phyloP scores from a whole-genome alignment of 2,329 filamentous ascomycete genomes.

The Clarireedia sp. region DNA sequence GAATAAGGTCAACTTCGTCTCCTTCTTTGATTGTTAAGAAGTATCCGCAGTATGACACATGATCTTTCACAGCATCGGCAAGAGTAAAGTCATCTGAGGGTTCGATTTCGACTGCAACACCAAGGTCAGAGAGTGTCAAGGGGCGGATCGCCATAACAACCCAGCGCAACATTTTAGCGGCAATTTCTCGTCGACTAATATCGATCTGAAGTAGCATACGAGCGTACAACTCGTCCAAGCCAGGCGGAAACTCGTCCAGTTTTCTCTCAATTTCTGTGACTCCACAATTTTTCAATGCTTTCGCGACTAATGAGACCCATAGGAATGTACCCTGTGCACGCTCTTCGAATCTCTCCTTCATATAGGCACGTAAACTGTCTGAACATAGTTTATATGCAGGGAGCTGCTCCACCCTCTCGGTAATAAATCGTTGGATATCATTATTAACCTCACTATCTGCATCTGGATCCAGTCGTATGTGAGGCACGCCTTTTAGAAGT shows the following conservation, averaged over 20 bases:
- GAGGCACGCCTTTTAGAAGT: too few species aligned
- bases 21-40: constrained; percentile 20
- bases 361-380: neutral
- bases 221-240: constrained; percentile 25
- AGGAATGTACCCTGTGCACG: constrained; percentile 29
- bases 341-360: neutral
- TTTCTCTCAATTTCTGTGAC: constrained; percentile 17
- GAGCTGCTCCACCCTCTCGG: constrained; percentile 7
- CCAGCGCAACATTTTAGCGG: constrained; percentile 23
- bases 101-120: constrained; percentile 10
- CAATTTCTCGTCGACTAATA: constrained; percentile 11
- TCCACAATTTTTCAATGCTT: constrained; percentile 12
- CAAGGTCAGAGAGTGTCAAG: constrained; percentile 24
- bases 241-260: constrained; percentile 20
- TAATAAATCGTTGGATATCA: constrained; percentile 8
- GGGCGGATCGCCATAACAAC: constrained; percentile 25
- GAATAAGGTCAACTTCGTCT: constrained; percentile 22
- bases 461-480: too few species aligned
- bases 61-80: constrained; percentile 16
- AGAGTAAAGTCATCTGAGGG: neutral
- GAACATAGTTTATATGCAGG: neutral
- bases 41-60: constrained; percentile 18
- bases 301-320: constrained; percentile 23
- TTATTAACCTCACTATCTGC: too few species aligned
- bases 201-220: constrained; percentile 27